Percentiles rank a stretch among this genome's conserved stretches.
Conservation (phyloP, 1,284 basidiomycete genomes). For the Leucoagaricus sp. region DNA sequence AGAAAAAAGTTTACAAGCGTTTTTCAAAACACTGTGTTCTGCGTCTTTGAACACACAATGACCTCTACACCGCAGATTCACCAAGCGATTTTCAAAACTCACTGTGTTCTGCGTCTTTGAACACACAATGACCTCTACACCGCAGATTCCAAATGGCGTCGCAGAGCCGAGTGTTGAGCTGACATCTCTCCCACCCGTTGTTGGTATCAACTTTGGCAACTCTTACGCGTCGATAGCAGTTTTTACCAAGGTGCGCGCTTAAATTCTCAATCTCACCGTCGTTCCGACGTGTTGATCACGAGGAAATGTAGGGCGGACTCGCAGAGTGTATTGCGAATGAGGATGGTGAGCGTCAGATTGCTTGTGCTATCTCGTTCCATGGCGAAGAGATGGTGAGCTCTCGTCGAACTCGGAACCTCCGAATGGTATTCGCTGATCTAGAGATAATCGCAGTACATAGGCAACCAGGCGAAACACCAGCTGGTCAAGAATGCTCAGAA, state of each 20-base stretch:
- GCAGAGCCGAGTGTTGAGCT: constrained; percentile 26
- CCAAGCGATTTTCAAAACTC: background rate
- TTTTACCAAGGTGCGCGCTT: constrained; percentile 78
- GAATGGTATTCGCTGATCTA: background rate
- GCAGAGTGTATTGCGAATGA: constrained; percentile 97
- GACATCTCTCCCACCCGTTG: constrained; percentile 52
- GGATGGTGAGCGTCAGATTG: constrained; percentile 97
- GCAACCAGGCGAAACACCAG: constrained; percentile 94
- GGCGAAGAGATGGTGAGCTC: constrained; percentile 83
- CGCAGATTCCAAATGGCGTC: constrained; percentile 30
- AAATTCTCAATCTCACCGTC: background rate
- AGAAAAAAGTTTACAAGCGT: background rate
- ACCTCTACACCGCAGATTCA: constrained; percentile 15
- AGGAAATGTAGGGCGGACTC: constrained; percentile 68
- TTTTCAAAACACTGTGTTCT: background rate
- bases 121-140: constrained; percentile 19
- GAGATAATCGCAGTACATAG: constrained; percentile 74
- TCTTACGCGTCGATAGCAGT: constrained; percentile 95
- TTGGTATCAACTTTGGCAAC: constrained; percentile 98
- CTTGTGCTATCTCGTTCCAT: constrained; percentile 90
- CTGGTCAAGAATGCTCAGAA: constrained; percentile 95
- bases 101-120: background rate
- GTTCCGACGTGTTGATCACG: constrained; percentile 10
- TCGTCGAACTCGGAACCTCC: background rate
- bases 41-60: constrained; percentile 18